Percentiles rank a stretch among this genome's conserved stretches.
Conservation (phyloP, 129 eudicot species). For the Lonicera japonica region DNA sequence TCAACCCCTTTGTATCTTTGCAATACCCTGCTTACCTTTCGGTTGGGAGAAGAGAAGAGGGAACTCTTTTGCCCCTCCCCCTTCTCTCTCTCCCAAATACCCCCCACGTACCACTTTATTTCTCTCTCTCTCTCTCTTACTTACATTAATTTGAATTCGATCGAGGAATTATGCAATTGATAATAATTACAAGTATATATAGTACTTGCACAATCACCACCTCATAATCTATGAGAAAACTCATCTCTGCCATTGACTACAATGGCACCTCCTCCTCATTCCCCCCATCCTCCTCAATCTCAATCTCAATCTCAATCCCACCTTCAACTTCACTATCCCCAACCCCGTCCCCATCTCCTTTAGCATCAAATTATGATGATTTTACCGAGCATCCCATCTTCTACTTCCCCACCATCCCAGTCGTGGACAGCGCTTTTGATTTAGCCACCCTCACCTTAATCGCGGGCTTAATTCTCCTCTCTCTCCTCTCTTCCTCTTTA, state of each 20-base stretch:
- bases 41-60: constrained; percentile 28
- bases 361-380: too few relatives aligned
- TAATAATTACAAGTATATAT: too few relatives aligned
- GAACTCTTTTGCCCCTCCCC: neutral
- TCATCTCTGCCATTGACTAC: constrained; percentile 1
- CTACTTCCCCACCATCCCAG: constrained; percentile 14
- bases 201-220: neutral
- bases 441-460: constrained; percentile 23
- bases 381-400: neutral
- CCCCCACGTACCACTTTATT: neutral
- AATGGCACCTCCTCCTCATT: constrained; percentile 9
- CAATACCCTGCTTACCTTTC: constrained; percentile 16
- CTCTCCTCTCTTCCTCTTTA: constrained; percentile 33
- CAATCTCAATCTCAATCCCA: neutral
- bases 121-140: too few relatives aligned
- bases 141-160: too few relatives aligned
- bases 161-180: constrained; percentile 23
- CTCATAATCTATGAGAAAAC: constrained; percentile 33
- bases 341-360: neutral
- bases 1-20: constrained; percentile 2
- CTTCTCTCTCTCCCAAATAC: constrained; percentile 19
- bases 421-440: constrained; percentile 28
- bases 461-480: constrained; percentile 37
- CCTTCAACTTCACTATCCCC: neutral
- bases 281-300: too few relatives aligned